A percentile compares a stretch with the other conserved stretches of the same genome.
These are phyloP conservation scores for Zygosaccharomyces sapae DNA, from an alignment of 1,139 yeast species.

Conservation along the genomic window DNA sequence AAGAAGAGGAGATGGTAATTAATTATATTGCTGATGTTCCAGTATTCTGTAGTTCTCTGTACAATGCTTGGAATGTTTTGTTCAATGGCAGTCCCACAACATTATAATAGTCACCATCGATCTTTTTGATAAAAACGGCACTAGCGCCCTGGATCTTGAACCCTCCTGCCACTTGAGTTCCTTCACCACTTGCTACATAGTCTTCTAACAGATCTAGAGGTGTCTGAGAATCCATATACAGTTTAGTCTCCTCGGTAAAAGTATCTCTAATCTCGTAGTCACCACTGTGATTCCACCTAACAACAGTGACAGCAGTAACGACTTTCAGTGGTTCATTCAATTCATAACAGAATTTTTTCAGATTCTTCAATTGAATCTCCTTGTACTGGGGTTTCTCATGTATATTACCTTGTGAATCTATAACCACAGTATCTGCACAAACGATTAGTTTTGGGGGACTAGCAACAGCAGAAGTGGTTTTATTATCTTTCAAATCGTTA, in stretches of 20 bases:
- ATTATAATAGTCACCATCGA: slow-evolving; percentile 78
- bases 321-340: slow-evolving; percentile 46
- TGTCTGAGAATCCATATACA: slow-evolving; percentile 46
- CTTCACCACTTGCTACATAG: slow-evolving; percentile 73
- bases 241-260: slow-evolving; percentile 44
- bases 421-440: slow-evolving; percentile 77
- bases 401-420: slow-evolving; percentile 56
- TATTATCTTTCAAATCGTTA: slow-evolving; percentile 33
- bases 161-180: slow-evolving; percentile 84
- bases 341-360: slow-evolving; percentile 44
- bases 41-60: neutral
- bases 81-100: slow-evolving; percentile 86
- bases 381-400: slow-evolving; percentile 71
- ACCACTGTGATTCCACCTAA: slow-evolving; percentile 17
- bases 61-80: slow-evolving; percentile 41
- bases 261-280: slow-evolving; percentile 24
- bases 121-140: slow-evolving; percentile 54
- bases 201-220: slow-evolving; percentile 51
- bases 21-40: neutral
- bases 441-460: slow-evolving; percentile 39
- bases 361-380: slow-evolving; percentile 48
- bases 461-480: neutral
- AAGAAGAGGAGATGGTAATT: neutral
- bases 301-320: slow-evolving; percentile 58
- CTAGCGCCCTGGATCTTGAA: slow-evolving; percentile 77